Evolutionary conservation across 1,284 basidiomycete genomes (phyloP), one percentile per base, ranked within the genome.

Genomic region (Puccinia coronata): DNA sequence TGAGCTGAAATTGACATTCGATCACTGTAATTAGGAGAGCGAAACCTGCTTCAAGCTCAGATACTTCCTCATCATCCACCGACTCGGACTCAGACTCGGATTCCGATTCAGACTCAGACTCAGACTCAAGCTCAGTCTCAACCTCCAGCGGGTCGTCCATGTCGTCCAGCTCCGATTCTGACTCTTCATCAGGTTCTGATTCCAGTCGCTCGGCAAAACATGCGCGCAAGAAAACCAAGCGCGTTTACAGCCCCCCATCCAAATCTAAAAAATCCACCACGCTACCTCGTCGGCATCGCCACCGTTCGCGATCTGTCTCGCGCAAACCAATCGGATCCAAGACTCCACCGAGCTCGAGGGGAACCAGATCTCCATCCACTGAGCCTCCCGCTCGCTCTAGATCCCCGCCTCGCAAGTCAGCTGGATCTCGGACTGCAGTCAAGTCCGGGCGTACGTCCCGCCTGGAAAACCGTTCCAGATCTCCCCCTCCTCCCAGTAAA

Each of bases 81-180:
- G 51, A 65, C 47, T n/a, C n/a, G n/a, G n/a, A n/a, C n/a, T n/a
- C n/a, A n/a, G n/a, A n/a, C n/a, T n/a, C 76, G 0, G 67, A 57
- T 9, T 71, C 77, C 28, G 53, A 41, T 39, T 78, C 75, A n/a
- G 43, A 9, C 47, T 67, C 76, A 55, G 65, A 57, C 34, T 78
- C 76, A 23, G 61, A 47, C 12, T 65, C 74, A 36, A 41, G n/a
- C 34, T 76, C 74, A 0, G 23, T 16, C 49, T 70, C 76, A 25
- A 34, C 31, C 51, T 78, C 76, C 28, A 43, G 5, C 2, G 39
- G 49, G 2, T 67, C 65, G 34, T 25, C 23, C 36, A 12, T 12
- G 23, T 78, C 76, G 8, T 72, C 70, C 70, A 55, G 14, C 25
- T 72, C 70, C 20, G 39, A n/a, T 34, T 75, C 73, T 23, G 55